A percentile compares a stretch with the other conserved stretches of the same genome.
phyloP scores from a whole-genome alignment of 176 grass and related monocot species.

The Tuctoria greenei region DNA sequence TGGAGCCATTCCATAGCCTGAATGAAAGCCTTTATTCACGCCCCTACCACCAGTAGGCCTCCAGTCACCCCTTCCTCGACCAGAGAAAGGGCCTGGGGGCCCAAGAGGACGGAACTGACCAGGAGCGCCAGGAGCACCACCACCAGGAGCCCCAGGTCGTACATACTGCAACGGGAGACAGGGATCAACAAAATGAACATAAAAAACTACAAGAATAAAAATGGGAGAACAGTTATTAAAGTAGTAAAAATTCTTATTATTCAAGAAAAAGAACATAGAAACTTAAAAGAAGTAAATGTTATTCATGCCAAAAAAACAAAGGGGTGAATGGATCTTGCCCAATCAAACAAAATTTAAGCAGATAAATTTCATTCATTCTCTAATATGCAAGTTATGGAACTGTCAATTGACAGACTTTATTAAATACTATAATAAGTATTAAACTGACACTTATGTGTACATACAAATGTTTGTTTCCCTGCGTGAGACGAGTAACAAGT shows the following conservation, averaged over 20 bases:
- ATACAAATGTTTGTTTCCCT: slow-evolving; percentile 1
- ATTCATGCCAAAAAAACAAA: background rate
- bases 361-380: slow-evolving; percentile 22
- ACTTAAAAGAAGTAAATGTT: background rate
- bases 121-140: slow-evolving; percentile 49
- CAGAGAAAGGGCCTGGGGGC: slow-evolving; percentile 55
- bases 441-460: slow-evolving; percentile 7
- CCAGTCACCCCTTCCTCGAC: slow-evolving; percentile 92
- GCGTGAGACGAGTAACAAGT: slow-evolving; percentile 9
- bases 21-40: slow-evolving; percentile 68
- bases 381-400: slow-evolving; percentile 3
- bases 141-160: slow-evolving; percentile 71
- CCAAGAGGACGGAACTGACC: slow-evolving; percentile 69
- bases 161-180: slow-evolving; percentile 68
- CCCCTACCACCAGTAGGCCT: slow-evolving; percentile 71
- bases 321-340: background rate
- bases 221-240: background rate
- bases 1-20: slow-evolving; percentile 56
- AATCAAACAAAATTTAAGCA: slow-evolving; percentile 11
- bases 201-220: slow-evolving; percentile 3
- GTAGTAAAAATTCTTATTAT: background rate
- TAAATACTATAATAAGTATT: background rate
- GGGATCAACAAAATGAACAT: slow-evolving; percentile 26
- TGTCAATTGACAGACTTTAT: background rate
- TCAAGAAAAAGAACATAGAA: slow-evolving; percentile 27